phyloP scores from a whole-genome alignment of 495 filamentous ascomycete genomes.

The Staphylotrichum longicolle region DNA sequence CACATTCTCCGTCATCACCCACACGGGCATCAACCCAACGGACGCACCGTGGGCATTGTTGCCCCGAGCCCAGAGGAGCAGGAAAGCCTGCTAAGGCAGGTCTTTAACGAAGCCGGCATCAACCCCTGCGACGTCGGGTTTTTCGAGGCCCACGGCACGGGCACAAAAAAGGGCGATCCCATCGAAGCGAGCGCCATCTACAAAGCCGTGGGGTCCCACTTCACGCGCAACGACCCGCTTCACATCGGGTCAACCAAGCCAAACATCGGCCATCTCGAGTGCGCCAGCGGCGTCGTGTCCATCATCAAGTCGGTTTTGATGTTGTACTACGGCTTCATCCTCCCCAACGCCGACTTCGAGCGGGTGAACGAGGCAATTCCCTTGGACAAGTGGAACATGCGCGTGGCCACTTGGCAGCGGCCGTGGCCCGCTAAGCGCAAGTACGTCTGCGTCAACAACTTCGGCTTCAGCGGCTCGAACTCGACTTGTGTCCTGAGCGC shows the following conservation, averaged over 20 bases:
- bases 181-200: constrained; percentile 58
- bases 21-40: constrained; percentile 54
- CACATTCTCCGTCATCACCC: constrained; percentile 57
- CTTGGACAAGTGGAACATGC: constrained; percentile 46
- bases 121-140: constrained; percentile 45
- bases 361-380: constrained; percentile 44
- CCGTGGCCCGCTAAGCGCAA: constrained; percentile 43
- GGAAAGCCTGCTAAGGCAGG: constrained; percentile 44
- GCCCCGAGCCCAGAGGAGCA: constrained; percentile 54
- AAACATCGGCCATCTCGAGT: constrained; percentile 61
- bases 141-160: constrained; percentile 57
- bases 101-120: constrained; percentile 43
- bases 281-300: constrained; percentile 54
- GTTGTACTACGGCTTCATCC: constrained; percentile 55
- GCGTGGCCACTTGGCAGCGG: constrained; percentile 13
- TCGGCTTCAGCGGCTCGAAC: constrained; percentile 49
- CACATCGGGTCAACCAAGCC: constrained; percentile 59
- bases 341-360: constrained; percentile 53
- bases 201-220: constrained; percentile 42
- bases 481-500: constrained; percentile 41
- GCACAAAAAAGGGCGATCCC: constrained; percentile 60
- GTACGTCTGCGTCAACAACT: constrained; percentile 48
- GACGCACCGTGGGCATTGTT: constrained; percentile 53
- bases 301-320: constrained; percentile 60
- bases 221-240: constrained; percentile 41